Base-by-base conservation (phyloP, 257 asterid species). In the Nyctanthes arbortristis region DNA sequence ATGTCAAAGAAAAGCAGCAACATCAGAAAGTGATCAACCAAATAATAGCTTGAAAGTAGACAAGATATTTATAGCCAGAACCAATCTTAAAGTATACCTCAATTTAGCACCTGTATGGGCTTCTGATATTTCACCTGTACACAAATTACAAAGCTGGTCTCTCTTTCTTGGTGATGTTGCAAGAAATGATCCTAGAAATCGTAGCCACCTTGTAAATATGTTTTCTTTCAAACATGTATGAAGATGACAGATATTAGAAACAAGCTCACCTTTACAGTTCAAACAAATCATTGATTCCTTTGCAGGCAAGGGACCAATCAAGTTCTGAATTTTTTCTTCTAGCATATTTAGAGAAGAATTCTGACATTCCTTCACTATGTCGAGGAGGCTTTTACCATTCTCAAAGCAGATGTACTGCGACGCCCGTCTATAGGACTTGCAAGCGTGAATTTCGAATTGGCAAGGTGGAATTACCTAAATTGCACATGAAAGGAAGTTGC, bases 371-470 rank as follows among this genome's bases (percentile, higher is more conserved):
- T 88, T 91, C 81, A 94, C 96, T 76, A 91, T 91, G 39, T 94
- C 97, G 68, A 91, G 81, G 69, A 94, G 96, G 77, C 99, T 89
- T 78, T 88, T 94, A 39, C 99, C 97, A 59, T 94, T 94, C 76
- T 91, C 99, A 27, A 94, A 79, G 82, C 97, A 94, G 58, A 94
- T 89, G 80, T 91, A 91, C 70, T 89, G 93, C 29, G 99, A 86
- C 69, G 99, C 99, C 34, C 96, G 97, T 83, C 96, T 88, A 75
- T 94, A 91, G n/a, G 97, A 82, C 74, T 85, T 89, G 79, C 96
- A 84, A 7, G 99, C 99, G 78, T 94, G 99, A 45, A 91, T 88
- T 84, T 94, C 99, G 85, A 94, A 94, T 70, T 89, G 82, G 78
- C 95, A 87, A 67, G 99, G 96, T 36, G 97, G 95, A 58, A 94